A percentile compares a stretch with the other conserved stretches of the same genome.
These are phyloP conservation scores for Paradendryphiella salina DNA, from an alignment of 2,329 filamentous ascomycete genomes.

Conservation along the genomic window DNA sequence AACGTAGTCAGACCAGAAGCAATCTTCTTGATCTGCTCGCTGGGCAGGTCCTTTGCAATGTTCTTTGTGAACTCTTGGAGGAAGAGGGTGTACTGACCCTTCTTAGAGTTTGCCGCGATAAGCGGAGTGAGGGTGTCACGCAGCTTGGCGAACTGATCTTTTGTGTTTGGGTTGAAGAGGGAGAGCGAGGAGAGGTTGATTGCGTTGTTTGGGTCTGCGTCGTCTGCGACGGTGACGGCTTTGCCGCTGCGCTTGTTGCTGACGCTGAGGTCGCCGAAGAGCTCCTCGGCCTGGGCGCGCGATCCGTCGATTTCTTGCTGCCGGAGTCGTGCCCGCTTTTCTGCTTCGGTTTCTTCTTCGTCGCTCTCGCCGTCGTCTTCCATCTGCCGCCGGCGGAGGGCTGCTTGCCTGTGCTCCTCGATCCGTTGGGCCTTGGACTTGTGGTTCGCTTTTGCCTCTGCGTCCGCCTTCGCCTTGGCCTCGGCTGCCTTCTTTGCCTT, in stretches of 20 bases:
- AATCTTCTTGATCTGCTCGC: constrained; percentile 96
- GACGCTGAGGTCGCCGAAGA: constrained; percentile 77
- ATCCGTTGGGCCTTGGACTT: constrained; percentile 87
- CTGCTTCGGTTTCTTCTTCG: constrained; percentile 73
- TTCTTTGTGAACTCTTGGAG: constrained; percentile 88
- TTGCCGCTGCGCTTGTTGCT: constrained; percentile 70
- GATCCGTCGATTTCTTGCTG: constrained; percentile 85
- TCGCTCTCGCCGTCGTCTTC: constrained; percentile 62
- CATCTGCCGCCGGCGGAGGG: constrained; percentile 60
- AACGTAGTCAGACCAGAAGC: constrained; percentile 84
- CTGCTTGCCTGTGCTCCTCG: constrained; percentile 70
- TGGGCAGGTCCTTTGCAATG: constrained; percentile 82
- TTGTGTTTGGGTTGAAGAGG: constrained; percentile 87
- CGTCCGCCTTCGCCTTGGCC: constrained; percentile 85
- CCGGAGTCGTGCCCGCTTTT: constrained; percentile 73
- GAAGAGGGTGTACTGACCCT: constrained; percentile 87
- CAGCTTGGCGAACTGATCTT: constrained; percentile 80
- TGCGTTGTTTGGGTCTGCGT: constrained; percentile 72
- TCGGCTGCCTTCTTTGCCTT: constrained; percentile 87
- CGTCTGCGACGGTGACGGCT: constrained; percentile 69
- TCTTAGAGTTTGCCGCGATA: constrained; percentile 74
- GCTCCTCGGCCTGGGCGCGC: constrained; percentile 84
- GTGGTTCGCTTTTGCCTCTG: constrained; percentile 84
- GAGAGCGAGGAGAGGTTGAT: constrained; percentile 79
- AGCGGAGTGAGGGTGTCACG: constrained; percentile 79